phyloP scores from a whole-genome alignment of 441 rosid genomes.

The Rhodomyrtus psidioides region DNA sequence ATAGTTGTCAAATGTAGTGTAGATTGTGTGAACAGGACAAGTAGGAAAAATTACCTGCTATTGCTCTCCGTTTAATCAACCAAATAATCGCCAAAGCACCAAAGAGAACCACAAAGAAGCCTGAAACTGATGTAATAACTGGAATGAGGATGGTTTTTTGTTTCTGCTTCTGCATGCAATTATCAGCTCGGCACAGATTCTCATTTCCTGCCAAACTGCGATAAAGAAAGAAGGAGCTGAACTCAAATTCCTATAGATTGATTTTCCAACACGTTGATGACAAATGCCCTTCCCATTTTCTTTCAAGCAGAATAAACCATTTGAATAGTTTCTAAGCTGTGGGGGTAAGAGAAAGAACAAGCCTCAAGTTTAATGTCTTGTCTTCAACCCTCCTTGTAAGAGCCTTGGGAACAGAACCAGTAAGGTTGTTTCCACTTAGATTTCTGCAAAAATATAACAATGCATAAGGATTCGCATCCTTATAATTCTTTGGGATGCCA shows the following conservation, averaged over 20 bases:
- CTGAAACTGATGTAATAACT: background rate
- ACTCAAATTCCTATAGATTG: background rate
- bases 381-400: rapidly evolving
- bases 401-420: background rate
- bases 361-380: background rate
- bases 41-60: background rate
- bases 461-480: rapidly evolving
- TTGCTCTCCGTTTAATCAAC: background rate
- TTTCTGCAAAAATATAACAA: background rate
- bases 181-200: background rate
- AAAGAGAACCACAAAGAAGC: background rate
- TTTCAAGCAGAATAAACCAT: background rate
- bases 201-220: background rate
- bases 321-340: background rate
- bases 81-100: background rate
- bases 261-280: background rate
- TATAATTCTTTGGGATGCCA: background rate
- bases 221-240: background rate
- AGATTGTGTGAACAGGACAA: too few species aligned
- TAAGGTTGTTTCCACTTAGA: background rate
- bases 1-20: too few species aligned
- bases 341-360: background rate
- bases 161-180: background rate
- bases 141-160: background rate
- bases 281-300: background rate